phyloP scores from a whole-genome alignment of 176 grass and related monocot species.

The Triticum urartu region DNA sequence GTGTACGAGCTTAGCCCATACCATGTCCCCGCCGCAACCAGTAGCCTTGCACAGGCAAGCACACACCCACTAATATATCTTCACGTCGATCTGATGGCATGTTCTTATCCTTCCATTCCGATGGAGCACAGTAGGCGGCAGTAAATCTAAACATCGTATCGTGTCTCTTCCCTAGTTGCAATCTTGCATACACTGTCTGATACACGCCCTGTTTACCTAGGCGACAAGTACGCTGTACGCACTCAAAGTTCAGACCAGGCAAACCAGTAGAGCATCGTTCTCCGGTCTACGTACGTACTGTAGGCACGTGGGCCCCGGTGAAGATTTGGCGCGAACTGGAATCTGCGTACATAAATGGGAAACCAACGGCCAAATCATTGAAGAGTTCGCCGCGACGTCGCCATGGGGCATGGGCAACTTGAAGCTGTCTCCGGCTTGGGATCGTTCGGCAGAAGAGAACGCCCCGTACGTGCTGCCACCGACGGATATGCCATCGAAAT shows the following conservation, averaged over 20 bases:
- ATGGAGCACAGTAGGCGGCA: not conserved
- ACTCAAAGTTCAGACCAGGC: not conserved
- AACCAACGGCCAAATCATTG: not conserved
- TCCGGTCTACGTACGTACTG: not conserved
- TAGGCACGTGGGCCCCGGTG: not conserved
- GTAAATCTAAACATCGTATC: not conserved
- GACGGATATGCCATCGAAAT: not conserved
- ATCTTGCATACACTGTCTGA: not conserved
- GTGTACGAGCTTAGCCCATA: not conserved
- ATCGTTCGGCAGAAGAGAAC: not conserved
- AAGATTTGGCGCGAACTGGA: constrained; percentile 14
- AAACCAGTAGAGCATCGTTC: not conserved
- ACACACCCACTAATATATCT: no score
- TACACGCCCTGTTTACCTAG: not conserved
- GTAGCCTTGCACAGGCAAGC: not conserved
- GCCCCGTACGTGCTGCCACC: not conserved
- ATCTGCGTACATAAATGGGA: constrained; percentile 12
- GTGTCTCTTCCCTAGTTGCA: not conserved
- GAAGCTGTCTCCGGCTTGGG: not conserved
- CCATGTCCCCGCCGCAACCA: constrained; percentile 3
- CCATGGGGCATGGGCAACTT: constrained; percentile 17
- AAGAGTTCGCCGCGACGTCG: constrained; percentile 16
- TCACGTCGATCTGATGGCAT: not conserved
- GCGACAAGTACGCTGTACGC: no score
- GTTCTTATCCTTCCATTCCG: not conserved